Conservation (phyloP, 2,329 filamentous ascomycete genomes). For the Penicillium sp. region DNA sequence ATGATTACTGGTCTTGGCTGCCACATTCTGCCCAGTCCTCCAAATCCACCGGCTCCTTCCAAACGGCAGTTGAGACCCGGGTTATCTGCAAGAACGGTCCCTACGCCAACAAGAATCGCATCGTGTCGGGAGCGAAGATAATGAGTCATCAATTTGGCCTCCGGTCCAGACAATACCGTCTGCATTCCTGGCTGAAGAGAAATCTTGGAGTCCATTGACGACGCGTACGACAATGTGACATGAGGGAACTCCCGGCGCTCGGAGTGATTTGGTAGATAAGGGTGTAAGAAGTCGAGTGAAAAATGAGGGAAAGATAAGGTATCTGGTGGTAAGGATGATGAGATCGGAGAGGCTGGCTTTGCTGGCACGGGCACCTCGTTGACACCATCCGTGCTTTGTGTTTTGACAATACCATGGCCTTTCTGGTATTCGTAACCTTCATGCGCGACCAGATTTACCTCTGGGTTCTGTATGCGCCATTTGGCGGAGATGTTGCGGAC, state of each 20-base stretch:
- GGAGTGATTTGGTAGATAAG: conserved; percentile 50
- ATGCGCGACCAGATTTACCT: conserved; percentile 45
- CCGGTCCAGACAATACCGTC: conserved; percentile 76
- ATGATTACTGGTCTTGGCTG: conserved; percentile 82
- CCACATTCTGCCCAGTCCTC: conserved; percentile 49
- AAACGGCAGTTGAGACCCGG: conserved; percentile 82
- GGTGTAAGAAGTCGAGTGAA: conserved; percentile 48
- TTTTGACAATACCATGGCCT: conserved; percentile 44
- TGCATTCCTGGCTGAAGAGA: conserved; percentile 75
- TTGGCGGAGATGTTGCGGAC: conserved; percentile 50
- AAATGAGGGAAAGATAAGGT: conserved; percentile 48
- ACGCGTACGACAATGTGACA: conserved; percentile 85
- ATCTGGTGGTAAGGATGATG: conserved; percentile 35
- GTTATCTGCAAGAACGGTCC: conserved; percentile 80
- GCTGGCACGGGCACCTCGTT: conserved; percentile 9
- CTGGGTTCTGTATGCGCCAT: conserved; percentile 48
- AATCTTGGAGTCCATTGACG: conserved; percentile 80
- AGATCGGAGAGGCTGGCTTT: conserved; percentile 11
- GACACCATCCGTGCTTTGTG: conserved; percentile 20
- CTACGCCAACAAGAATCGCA: conserved; percentile 80
- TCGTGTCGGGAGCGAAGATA: conserved; percentile 78
- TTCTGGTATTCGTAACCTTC: conserved; percentile 48
- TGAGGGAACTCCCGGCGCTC: conserved; percentile 46
- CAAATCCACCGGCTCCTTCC: conserved; percentile 58
- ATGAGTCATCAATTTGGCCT: conserved; percentile 91